Evolutionary conservation across 305 asterid species (phyloP).

Genomic region (Coffea humblotiana): DNA sequence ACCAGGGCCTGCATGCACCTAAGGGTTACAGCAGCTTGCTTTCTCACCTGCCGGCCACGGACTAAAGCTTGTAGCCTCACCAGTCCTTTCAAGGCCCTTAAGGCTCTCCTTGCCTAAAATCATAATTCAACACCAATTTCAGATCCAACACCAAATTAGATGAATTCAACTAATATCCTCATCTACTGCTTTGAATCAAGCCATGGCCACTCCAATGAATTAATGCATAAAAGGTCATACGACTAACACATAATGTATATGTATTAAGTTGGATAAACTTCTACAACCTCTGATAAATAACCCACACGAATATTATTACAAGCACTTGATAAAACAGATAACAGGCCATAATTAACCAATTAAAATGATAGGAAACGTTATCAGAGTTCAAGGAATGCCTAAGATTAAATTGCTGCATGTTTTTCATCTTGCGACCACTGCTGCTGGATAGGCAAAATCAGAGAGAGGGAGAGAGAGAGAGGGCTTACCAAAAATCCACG

Average conservation of each 20-base stretch:
- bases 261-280: neutral
- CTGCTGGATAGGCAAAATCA: too few species aligned
- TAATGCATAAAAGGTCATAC: neutral
- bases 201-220: neutral
- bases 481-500: conserved; percentile 78
- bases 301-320: too few species aligned
- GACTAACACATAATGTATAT: neutral
- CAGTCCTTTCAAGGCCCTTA: conserved; percentile 85
- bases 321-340: neutral
- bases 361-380: neutral
- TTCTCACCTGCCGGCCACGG: conserved; percentile 83
- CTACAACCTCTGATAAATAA: too few species aligned
- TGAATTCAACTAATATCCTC: neutral
- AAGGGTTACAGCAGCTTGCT: conserved; percentile 92
- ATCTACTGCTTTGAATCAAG: neutral
- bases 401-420: too few species aligned
- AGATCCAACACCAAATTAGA: neutral
- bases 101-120: conserved; percentile 84
- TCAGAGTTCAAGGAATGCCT: neutral
- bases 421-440: too few species aligned
- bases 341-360: neutral
- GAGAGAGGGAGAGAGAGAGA: neutral
- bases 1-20: conserved; percentile 97
- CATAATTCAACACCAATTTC: conserved; percentile 1
- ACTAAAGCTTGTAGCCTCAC: conserved; percentile 96